Evolutionary conservation across 2,329 filamentous ascomycete genomes (phyloP).

Genomic region (Harringtonia aguacate): DNA sequence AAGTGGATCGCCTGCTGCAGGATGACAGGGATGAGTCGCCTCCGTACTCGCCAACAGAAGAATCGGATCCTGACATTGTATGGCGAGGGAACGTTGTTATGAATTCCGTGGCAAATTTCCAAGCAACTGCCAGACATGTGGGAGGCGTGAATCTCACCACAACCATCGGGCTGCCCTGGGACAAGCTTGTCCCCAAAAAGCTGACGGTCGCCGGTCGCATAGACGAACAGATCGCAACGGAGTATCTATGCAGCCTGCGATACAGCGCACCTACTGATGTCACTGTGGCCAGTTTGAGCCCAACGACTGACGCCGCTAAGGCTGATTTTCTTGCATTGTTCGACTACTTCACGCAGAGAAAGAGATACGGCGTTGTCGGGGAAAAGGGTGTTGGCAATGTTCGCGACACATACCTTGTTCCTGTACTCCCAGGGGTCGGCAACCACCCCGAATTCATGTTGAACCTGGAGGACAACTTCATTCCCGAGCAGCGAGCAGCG

Average conservation of each 20-base stretch:
- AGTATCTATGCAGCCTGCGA: conserved; percentile 80
- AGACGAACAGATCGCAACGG: conserved; percentile 69
- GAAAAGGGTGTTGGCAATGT: conserved; percentile 66
- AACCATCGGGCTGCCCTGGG: conserved; percentile 49
- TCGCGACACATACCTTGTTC: conserved; percentile 84
- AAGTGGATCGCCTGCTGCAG: conserved; percentile 80
- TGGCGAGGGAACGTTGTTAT: conserved; percentile 72
- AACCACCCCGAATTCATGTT: conserved; percentile 78
- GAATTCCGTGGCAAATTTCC: conserved; percentile 66
- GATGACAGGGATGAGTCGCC: conserved; percentile 72
- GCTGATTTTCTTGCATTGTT: conserved; percentile 66
- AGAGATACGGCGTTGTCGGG: conserved; percentile 78
- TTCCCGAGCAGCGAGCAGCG: conserved; percentile 61
- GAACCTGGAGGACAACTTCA: conserved; percentile 73
- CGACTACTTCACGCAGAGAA: conserved; percentile 73
- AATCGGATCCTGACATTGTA: conserved; percentile 58
- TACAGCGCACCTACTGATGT: conserved; percentile 78
- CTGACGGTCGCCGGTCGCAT: conserved; percentile 72
- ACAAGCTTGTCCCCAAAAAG: conserved; percentile 58
- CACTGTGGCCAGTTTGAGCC: conserved; percentile 62
- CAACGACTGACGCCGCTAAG: conserved; percentile 48
- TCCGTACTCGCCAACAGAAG: conserved; percentile 73
- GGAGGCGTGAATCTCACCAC: conserved; percentile 71
- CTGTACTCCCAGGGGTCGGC: conserved; percentile 60
- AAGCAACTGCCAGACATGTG: conserved; percentile 68